A percentile compares a stretch with the other conserved stretches of the same genome.
phyloP scores from a whole-genome alignment of 73 alveolate species.

The Tetrahymena malaccensis region DNA sequence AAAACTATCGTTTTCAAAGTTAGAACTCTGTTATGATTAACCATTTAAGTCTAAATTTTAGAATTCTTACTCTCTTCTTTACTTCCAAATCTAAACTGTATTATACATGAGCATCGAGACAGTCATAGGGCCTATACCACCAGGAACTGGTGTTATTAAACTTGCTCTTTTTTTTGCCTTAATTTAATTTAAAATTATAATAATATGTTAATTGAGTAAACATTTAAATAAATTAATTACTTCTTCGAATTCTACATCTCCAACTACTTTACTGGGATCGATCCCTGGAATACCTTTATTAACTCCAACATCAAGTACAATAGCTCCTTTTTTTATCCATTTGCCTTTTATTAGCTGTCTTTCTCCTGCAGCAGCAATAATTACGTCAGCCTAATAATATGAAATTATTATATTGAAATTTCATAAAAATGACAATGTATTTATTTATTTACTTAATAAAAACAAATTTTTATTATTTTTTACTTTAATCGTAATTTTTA shows the following conservation, averaged over 20 bases:
- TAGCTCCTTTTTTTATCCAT: constrained; percentile 61
- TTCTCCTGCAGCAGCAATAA: constrained; percentile 56
- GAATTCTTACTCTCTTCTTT: neutral
- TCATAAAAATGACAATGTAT: constrained; percentile 27
- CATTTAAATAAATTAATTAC: neutral
- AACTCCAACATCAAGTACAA: constrained; percentile 72
- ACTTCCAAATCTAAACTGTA: neutral
- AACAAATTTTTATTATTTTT: too few species aligned
- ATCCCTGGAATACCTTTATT: constrained; percentile 4
- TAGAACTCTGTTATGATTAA: neutral
- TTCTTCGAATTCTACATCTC: constrained; percentile 20
- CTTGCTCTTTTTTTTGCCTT: constrained; percentile 32
- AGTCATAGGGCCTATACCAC: constrained; percentile 84
- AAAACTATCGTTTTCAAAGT: neutral
- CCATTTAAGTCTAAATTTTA: neutral
- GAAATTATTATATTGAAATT: neutral
- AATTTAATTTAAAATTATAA: neutral
- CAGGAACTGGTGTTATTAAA: constrained; percentile 72
- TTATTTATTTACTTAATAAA: too few species aligned
- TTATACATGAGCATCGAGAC: constrained; percentile 51
- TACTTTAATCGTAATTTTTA: too few species aligned
- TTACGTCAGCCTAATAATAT: constrained; percentile 49
- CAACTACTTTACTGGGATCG: constrained; percentile 3
- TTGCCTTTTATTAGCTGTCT: constrained; percentile 56
- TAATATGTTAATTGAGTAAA: neutral